phyloP scores from a whole-genome alignment of 23 red algal species.

The Gracilariopsis chorda region DNA sequence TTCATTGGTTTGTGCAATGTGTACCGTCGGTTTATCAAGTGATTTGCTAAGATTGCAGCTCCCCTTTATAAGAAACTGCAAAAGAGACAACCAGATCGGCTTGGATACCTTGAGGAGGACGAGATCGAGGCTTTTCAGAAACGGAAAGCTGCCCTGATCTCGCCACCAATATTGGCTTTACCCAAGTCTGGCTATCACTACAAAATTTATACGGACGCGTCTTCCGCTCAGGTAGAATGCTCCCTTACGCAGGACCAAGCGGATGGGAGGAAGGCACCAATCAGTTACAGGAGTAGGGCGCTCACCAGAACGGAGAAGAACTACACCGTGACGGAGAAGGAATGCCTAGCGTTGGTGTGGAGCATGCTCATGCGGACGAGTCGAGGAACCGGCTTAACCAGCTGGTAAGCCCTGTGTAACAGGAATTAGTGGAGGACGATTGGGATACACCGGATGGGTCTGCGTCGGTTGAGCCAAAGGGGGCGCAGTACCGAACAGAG shows the following conservation, averaged over 20 bases:
- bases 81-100: neutral
- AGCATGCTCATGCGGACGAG: too few relatives aligned
- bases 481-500: too few relatives aligned
- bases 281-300: neutral
- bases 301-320: neutral
- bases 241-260: neutral
- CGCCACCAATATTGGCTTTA: neutral
- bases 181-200: neutral
- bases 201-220: neutral
- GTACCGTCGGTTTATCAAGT: neutral
- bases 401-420: too few relatives aligned
- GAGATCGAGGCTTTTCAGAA: neutral
- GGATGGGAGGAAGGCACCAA: neutral
- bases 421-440: too few relatives aligned
- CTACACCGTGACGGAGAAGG: neutral
- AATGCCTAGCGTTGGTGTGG: conserved; percentile 1
- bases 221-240: neutral
- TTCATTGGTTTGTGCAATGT: neutral
- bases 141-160: neutral
- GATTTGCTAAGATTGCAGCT: neutral
- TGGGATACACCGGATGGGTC: too few relatives aligned
- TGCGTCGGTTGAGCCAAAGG: too few relatives aligned
- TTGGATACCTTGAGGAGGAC: neutral
- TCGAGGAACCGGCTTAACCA: too few relatives aligned
- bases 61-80: neutral